Evolutionary conservation across 805 yeast genomes (phyloP), one percentile per base, ranked within the genome.

Genomic region (Suhomyces faveliae): DNA sequence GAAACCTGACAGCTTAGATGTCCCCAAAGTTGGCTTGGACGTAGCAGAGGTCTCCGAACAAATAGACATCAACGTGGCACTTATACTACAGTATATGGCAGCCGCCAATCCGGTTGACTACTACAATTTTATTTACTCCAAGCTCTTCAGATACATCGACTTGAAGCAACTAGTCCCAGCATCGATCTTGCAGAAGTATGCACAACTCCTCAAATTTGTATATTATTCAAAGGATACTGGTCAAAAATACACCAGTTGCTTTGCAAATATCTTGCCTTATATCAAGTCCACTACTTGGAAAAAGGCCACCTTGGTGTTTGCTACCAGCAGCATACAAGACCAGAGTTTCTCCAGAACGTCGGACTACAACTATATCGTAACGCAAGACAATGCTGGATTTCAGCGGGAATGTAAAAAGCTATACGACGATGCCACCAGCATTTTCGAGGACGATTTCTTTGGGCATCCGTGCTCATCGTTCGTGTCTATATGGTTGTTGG

Each of bases 301-400:
- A 51, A 68, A 68, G 49, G 63, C 66, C 5, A 58, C 67, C 21
- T 50, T 72, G 9, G 64, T 64, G 15, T 70, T 67, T 44, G 61
- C 59, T 43, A 53, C 71, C 5, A 53, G 53, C 41, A 59, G 65
- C 45, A 56, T 72, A 15, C 63, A 69, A 50, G 64, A 65, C 46
- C 76, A 72, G 55, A 56, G 66, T 38, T 63, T 68, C 41, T 59
- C 73, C 13, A 56, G 74, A 46, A 69, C 76, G 1, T 59, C 56
- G 10, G 74, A 70, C 52, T 72, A 68, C 54, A 49, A 59, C 25
- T 29, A 37, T 10, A 54, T 67, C 9, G 58, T 68, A 11, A 54
- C 54, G 5, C 30, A 42, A 8, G 48, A 47, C 2, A 53, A 58
- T 40, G 52, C 61, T 3, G 62, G 59, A 35, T 60, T 64, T 8